Evolutionary conservation across 768 basidiomycete genomes (phyloP), one percentile per base, ranked within the genome.

Genomic region (Strobilomyces dryophilus): DNA sequence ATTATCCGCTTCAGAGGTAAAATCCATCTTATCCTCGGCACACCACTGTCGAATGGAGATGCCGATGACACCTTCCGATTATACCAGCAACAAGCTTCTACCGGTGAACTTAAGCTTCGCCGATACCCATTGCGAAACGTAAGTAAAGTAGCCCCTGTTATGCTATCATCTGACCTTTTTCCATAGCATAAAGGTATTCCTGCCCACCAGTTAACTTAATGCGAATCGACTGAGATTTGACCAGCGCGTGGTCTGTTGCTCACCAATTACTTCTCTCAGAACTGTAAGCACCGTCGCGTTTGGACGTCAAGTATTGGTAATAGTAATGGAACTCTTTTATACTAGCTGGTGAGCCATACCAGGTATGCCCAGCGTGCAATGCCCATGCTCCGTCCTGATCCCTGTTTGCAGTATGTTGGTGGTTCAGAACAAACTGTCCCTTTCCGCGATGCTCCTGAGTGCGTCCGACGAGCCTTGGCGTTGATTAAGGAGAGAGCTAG

Each of bases 221-320:
- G 24, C 5, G 27, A 35, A 35, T 54, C 59, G 18, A 63, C 35
- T 36, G 27, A 41, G 37, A 50, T 49, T 52, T 55, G 51, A 21
- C 20, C 51, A 91, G 89, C 81, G 60, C 81, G 87, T 39, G 89
- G 89, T 8, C 66, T 76, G 4, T 68, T 91, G 4, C 70, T 92
- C 45, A 85, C 89, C 5, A 86, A 88, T 61, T 92, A 92, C 61
- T 92, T 92, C 61, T 91, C 89, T 14, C 89, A 92, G 58, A 92
- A 92, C 53, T 81, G 89, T 89, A 64, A 64, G 83, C 69, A 18
- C 48, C 6, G 5, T 43, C 47, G n/a, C 24, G 24, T 29, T 10
- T 9, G 27, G n/a, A 41, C 11, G 18, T 36, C 7, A n/a, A 15
- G 14, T 21, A 4, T 39, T 43, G 35, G 5, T 59, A 14, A 57